Conservation (phyloP, 345 rosid species). For the Pseudoturritis turrita region DNA sequence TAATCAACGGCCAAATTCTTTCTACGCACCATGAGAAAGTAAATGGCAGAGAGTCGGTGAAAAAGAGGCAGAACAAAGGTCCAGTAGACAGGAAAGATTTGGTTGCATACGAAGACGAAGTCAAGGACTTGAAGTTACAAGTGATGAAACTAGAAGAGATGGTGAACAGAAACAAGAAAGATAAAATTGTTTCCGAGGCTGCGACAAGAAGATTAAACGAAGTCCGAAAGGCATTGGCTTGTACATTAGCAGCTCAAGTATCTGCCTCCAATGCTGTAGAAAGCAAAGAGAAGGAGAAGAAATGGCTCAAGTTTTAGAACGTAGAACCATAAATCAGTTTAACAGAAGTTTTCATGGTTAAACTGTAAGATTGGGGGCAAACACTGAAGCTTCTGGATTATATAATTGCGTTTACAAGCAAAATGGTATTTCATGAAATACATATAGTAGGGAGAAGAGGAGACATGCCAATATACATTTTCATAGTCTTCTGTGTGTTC, state of each 20-base stretch:
- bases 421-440: conserved; percentile 4
- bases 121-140: conserved; percentile 54
- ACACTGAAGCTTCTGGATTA: conserved; percentile 6
- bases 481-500: conserved; percentile 81
- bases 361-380: background rate
- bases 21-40: conserved; percentile 37
- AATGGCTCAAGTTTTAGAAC: conserved; percentile 82
- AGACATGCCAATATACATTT: background rate
- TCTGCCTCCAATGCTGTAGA: conserved; percentile 67
- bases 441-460: background rate
- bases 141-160: conserved; percentile 72
- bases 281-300: conserved; percentile 81
- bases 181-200: conserved; percentile 69
- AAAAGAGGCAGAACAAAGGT: conserved; percentile 43
- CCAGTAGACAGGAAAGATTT: conserved; percentile 60
- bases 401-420: conserved; percentile 16
- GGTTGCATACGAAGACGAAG: conserved; percentile 72
- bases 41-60: conserved; percentile 30
- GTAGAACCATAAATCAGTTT: background rate
- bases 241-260: conserved; percentile 63
- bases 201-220: conserved; percentile 68
- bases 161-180: conserved; percentile 74
- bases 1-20: conserved; percentile 60
- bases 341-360: background rate
- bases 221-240: conserved; percentile 55